phyloP scores from a whole-genome alignment of 1,284 basidiomycete genomes.

The Fomitopsis betulina region DNA sequence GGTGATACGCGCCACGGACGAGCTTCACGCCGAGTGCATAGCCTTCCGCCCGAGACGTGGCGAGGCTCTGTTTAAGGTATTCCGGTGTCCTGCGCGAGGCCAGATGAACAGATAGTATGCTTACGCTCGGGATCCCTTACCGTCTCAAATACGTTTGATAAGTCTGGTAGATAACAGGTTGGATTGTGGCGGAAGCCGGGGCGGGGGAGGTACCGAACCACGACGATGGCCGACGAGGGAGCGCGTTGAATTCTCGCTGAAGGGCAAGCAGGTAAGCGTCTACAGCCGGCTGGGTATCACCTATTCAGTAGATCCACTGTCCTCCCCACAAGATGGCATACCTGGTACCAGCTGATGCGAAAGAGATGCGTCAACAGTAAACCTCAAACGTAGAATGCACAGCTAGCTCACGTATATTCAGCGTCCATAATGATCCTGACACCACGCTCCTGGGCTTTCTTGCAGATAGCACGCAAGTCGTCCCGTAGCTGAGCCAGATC shows the following conservation, averaged over 20 bases:
- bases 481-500: slow-evolving; percentile 57
- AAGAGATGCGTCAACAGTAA: not conserved
- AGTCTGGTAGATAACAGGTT: slow-evolving; percentile 75
- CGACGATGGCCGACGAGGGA: slow-evolving; percentile 27
- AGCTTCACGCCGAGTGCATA: slow-evolving; percentile 92
- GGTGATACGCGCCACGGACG: slow-evolving; percentile 92
- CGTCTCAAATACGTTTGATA: slow-evolving; percentile 84
- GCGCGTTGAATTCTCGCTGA: slow-evolving; percentile 72
- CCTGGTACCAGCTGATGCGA: slow-evolving; percentile 59
- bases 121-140: slow-evolving; percentile 27
- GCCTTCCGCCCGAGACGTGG: slow-evolving; percentile 62
- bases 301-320: not conserved
- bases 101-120: not conserved
- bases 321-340: slow-evolving; percentile 8
- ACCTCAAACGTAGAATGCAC: not conserved
- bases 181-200: slow-evolving; percentile 24
- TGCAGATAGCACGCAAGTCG: slow-evolving; percentile 51
- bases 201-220: slow-evolving; percentile 10
- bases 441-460: slow-evolving; percentile 51
- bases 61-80: slow-evolving; percentile 63
- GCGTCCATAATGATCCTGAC: slow-evolving; percentile 78
- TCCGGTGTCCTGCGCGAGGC: slow-evolving; percentile 48
- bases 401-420: slow-evolving; percentile 59
- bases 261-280: slow-evolving; percentile 76
- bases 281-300: slow-evolving; percentile 61